Evolutionary conservation across 495 filamentous ascomycete genomes (phyloP).

Genomic region (Entonaema liquescens): DNA sequence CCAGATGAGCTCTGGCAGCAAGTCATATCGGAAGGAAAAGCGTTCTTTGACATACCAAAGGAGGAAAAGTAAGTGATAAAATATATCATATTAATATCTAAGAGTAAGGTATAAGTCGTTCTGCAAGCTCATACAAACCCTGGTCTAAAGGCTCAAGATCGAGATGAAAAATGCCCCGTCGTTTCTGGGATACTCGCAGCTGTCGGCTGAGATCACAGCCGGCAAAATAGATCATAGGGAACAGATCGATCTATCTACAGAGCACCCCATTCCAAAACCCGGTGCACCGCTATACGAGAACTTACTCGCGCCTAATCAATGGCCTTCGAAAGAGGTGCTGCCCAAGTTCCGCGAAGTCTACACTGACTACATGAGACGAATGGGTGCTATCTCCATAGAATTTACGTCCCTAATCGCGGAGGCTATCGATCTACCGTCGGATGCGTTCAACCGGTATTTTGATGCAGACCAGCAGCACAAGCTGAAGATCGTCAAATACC

Average conservation of each 20-base stretch:
- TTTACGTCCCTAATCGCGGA: slow-evolving; percentile 91
- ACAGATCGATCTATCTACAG: slow-evolving; percentile 88
- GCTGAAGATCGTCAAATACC: slow-evolving; percentile 92
- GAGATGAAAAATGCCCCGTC: slow-evolving; percentile 87
- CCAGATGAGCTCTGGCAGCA: slow-evolving; percentile 68
- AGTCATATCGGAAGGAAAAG: slow-evolving; percentile 73
- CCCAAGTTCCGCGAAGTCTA: slow-evolving; percentile 76
- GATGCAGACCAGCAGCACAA: slow-evolving; percentile 83
- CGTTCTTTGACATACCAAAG: slow-evolving; percentile 81
- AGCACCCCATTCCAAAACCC: slow-evolving; percentile 70
- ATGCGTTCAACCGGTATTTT: slow-evolving; percentile 84
- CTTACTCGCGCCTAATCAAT: slow-evolving; percentile 87
- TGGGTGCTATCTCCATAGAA: slow-evolving; percentile 72
- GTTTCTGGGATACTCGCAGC: slow-evolving; percentile 69
- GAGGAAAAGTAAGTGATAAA: slow-evolving; percentile 70
- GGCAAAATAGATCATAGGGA: slow-evolving; percentile 76
- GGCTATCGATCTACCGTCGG: slow-evolving; percentile 75
- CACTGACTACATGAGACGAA: slow-evolving; percentile 76
- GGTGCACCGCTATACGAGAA: slow-evolving; percentile 78
- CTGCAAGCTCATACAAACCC: background rate
- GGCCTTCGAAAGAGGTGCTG: slow-evolving; percentile 74
- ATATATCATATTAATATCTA: background rate
- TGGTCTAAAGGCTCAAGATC: slow-evolving; percentile 68
- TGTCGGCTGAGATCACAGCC: slow-evolving; percentile 69
- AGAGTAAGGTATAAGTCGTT: background rate